These are phyloP conservation scores for Vigna hirtella DNA, from an alignment of 306 rosid genomes.

Conservation along the genomic window DNA sequence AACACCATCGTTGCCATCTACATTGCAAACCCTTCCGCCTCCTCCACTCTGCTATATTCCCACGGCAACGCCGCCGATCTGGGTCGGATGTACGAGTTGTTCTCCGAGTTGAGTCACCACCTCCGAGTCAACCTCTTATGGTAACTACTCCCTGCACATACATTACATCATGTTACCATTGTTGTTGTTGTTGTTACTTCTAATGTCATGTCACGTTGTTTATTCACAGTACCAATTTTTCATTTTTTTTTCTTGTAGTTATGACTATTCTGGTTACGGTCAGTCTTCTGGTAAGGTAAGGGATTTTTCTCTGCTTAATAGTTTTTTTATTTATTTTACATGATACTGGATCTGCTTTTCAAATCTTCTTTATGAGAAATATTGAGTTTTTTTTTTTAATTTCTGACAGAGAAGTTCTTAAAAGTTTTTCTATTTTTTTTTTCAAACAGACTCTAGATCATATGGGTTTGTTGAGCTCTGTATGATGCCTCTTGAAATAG, in stretches of 20 bases:
- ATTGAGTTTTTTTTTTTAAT: no score
- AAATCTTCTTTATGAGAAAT: no score
- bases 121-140: constrained; percentile 89
- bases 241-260: constrained; percentile 52
- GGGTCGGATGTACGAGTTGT: constrained; percentile 94
- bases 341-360: no score
- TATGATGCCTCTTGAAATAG: not conserved
- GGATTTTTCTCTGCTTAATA: not conserved
- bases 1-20: constrained; percentile 74
- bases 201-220: not conserved
- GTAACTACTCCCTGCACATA: constrained; percentile 49
- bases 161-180: not conserved
- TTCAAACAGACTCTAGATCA: not conserved
- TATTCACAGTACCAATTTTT: not conserved
- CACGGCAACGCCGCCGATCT: constrained; percentile 99
- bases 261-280: constrained; percentile 94
- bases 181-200: not conserved
- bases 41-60: constrained; percentile 75
- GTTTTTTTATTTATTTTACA: not conserved
- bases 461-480: not conserved
- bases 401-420: no score
- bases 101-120: constrained; percentile 78
- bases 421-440: no score
- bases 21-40: constrained; percentile 69
- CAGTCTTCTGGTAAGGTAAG: constrained; percentile 90